These are phyloP conservation scores for Wickerhamomyces chaumierensis DNA, from an alignment of 805 yeast species.

Conservation along the genomic window DNA sequence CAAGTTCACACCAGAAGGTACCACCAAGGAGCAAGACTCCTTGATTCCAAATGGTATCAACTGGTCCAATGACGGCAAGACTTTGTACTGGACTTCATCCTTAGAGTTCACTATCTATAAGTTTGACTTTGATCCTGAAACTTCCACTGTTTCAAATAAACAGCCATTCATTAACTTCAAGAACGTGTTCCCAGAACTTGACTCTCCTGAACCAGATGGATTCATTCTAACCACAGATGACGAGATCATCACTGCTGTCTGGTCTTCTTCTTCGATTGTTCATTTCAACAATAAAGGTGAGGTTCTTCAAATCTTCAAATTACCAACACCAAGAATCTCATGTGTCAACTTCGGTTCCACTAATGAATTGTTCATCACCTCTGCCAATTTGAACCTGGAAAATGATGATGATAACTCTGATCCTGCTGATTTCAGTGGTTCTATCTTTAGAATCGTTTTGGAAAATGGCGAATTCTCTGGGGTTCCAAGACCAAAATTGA, in stretches of 20 bases:
- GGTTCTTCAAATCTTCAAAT: slow-evolving; percentile 33
- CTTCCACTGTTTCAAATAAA: slow-evolving; percentile 26
- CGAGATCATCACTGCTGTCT: slow-evolving; percentile 52
- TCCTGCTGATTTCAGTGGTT: slow-evolving; percentile 51
- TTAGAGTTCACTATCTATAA: slow-evolving; percentile 33
- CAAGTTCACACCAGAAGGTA: background rate
- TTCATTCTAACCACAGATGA: slow-evolving; percentile 44
- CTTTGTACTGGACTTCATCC: slow-evolving; percentile 45
- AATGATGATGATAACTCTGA: slow-evolving; percentile 22
- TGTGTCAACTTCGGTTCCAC: slow-evolving; percentile 65
- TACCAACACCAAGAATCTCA: slow-evolving; percentile 53
- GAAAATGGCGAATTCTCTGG: background rate
- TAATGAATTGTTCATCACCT: slow-evolving; percentile 55
- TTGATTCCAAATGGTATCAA: slow-evolving; percentile 58
- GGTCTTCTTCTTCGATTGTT: slow-evolving; percentile 46
- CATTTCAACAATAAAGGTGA: slow-evolving; percentile 39
- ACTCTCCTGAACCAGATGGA: slow-evolving; percentile 72
- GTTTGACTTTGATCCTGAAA: slow-evolving; percentile 29
- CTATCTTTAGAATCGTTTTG: slow-evolving; percentile 29
- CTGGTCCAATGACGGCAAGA: slow-evolving; percentile 32
- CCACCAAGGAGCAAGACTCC: slow-evolving; percentile 24
- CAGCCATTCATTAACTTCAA: slow-evolving; percentile 27
- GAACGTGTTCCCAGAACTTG: slow-evolving; percentile 15
- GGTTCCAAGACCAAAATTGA: background rate
- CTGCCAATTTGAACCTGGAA: slow-evolving; percentile 41